Conservation (phyloP, 2,329 filamentous ascomycete genomes). For the Juglanconis sp. region DNA sequence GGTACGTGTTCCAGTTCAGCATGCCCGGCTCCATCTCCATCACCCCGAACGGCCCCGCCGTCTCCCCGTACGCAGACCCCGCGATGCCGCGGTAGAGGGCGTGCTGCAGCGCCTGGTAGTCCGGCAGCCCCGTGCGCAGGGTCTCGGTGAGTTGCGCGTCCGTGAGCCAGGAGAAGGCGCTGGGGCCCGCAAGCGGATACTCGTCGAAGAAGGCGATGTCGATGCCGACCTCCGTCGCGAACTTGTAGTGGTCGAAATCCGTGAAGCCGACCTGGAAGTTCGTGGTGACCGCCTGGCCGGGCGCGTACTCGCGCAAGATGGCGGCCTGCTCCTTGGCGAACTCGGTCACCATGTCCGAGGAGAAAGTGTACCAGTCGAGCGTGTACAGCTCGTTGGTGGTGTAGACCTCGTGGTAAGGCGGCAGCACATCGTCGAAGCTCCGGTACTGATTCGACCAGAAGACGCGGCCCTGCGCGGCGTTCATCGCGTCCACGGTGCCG, state of each 20-base stretch:
- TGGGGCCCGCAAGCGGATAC: conserved; percentile 19
- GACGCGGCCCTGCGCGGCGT: conserved; percentile 22
- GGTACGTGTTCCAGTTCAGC: conserved; percentile 23
- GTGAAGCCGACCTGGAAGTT: conserved; percentile 22
- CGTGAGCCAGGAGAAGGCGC: conserved; percentile 18
- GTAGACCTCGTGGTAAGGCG: conserved; percentile 22
- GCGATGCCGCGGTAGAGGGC: conserved; percentile 22
- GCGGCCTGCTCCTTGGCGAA: conserved; percentile 23
- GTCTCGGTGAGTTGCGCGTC: conserved; percentile 19
- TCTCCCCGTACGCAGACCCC: conserved; percentile 20
- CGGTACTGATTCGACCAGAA: conserved; percentile 24
- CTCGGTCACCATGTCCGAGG: conserved; percentile 24
- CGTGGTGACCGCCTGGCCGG: conserved; percentile 21
- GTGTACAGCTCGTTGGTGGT: conserved; percentile 23
- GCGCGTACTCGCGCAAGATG: conserved; percentile 20
- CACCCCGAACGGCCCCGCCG: conserved; percentile 20
- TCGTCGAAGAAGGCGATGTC: conserved; percentile 22
- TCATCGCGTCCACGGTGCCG: conserved; percentile 21
- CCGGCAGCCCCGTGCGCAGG: conserved; percentile 22
- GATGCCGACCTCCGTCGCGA: conserved; percentile 22
- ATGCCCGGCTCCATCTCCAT: conserved; percentile 26
- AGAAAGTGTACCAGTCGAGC: conserved; percentile 24
- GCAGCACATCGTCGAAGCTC: conserved; percentile 21
- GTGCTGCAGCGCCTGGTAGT: conserved; percentile 22
- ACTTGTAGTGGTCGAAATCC: conserved; percentile 23